Percentiles rank a stretch among this genome's conserved stretches.
Conservation (phyloP, 129 eudicot species). For the Chrysanthemum makinoi region DNA sequence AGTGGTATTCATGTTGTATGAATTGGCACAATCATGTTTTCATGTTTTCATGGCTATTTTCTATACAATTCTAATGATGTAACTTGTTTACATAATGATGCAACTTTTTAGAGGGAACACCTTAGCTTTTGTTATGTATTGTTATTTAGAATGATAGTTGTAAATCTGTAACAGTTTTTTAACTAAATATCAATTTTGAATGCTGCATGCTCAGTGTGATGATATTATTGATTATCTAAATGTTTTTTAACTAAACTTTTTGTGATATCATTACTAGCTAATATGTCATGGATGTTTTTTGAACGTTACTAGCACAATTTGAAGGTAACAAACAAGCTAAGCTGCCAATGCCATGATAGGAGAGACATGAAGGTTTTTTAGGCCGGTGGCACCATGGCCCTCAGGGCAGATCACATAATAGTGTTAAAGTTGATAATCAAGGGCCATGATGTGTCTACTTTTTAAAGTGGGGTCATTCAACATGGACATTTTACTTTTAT, state of each 20-base stretch:
- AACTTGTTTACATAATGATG: background rate
- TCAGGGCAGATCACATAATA: conserved; percentile 12
- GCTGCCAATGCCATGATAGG: background rate
- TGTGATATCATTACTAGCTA: background rate
- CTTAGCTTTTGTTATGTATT: too few species aligned
- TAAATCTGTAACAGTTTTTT: too few species aligned
- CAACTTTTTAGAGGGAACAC: too few species aligned
- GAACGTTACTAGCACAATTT: too few species aligned
- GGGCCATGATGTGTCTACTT: conserved; percentile 7
- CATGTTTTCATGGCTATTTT: conserved; percentile 31
- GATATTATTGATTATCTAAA: too few species aligned
- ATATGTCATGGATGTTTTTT: too few species aligned
- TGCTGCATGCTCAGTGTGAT: too few species aligned
- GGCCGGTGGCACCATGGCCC: conserved; percentile 40
- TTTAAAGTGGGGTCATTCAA: too few species aligned
- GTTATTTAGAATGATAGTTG: too few species aligned
- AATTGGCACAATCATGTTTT: conserved; percentile 45
- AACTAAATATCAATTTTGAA: too few species aligned
- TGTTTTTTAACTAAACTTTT: too few species aligned
- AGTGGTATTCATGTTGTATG: conserved; percentile 44
- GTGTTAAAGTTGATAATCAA: conserved; percentile 27
- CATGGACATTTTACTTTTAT: background rate
- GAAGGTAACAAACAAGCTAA: too few species aligned
- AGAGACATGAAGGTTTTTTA: conserved; percentile 12
- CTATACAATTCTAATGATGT: background rate